These are phyloP conservation scores for Pythium apleroticum DNA, from an alignment of 352 stramenopile genomes.

Conservation along the genomic window DNA sequence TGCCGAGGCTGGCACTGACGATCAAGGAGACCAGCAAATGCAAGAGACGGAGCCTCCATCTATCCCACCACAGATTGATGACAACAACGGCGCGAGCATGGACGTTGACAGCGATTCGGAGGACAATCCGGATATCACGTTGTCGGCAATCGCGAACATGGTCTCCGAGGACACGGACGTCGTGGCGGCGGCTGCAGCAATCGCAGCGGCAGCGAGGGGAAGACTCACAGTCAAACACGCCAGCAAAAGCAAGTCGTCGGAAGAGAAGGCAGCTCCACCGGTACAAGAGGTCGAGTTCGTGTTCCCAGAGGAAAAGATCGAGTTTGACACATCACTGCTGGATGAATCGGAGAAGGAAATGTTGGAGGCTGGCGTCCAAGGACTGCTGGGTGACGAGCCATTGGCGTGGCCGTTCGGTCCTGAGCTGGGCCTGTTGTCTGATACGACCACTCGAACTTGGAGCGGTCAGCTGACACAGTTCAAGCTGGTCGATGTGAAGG, in stretches of 20 bases:
- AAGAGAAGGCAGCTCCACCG: slow-evolving; percentile 11
- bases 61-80: slow-evolving; percentile 24
- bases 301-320: slow-evolving; percentile 62
- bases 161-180: slow-evolving; percentile 79
- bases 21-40: slow-evolving; percentile 25
- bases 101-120: slow-evolving; percentile 83
- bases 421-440: slow-evolving; percentile 71
- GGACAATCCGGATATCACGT: slow-evolving; percentile 70
- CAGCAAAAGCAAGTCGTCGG: slow-evolving; percentile 16
- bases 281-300: slow-evolving; percentile 52
- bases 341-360: slow-evolving; percentile 44
- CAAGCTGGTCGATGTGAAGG: slow-evolving; percentile 44
- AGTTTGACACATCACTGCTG: slow-evolving; percentile 65
- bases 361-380: slow-evolving; percentile 64
- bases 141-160: slow-evolving; percentile 87
- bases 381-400: slow-evolving; percentile 64
- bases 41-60: slow-evolving; percentile 30
- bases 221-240: slow-evolving; percentile 45
- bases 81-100: slow-evolving; percentile 53
- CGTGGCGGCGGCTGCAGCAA: slow-evolving; percentile 48
- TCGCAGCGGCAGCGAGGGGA: slow-evolving; percentile 41
- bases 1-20: slow-evolving; percentile 15
- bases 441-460: slow-evolving; percentile 70
- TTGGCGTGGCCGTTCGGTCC: slow-evolving; percentile 65
- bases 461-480: slow-evolving; percentile 78